Evolutionary conservation across 306 rosid genomes (phyloP).

Genomic region (Quercus alba): DNA sequence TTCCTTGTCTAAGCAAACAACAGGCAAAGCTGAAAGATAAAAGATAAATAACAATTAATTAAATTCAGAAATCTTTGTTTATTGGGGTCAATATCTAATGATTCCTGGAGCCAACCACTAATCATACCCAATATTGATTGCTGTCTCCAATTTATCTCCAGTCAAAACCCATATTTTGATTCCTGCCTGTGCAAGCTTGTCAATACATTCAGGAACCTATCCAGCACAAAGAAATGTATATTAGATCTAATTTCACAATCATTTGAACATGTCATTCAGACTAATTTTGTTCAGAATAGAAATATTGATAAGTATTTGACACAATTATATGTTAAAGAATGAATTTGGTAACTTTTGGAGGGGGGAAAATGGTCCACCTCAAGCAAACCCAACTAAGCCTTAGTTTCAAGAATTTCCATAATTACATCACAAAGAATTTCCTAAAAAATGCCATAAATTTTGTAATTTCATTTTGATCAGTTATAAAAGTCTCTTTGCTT

Average conservation of each 20-base stretch:
- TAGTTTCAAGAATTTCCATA: neutral
- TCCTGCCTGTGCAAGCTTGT: constrained; percentile 99
- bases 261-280: neutral
- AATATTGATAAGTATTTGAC: neutral
- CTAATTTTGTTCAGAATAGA: neutral
- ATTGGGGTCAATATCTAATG: neutral
- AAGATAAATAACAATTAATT: neutral
- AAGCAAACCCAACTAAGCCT: neutral
- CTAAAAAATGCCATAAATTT: neutral
- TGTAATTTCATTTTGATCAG: neutral
- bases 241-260: neutral
- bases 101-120: neutral
- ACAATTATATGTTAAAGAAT: neutral
- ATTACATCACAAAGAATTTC: neutral
- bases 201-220: constrained; percentile 98
- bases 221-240: constrained; percentile 13
- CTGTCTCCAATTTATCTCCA: constrained; percentile 99
- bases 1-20: constrained; percentile 95
- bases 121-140: constrained; percentile 88
- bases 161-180: constrained; percentile 98
- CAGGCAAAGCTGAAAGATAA: constrained; percentile 70
- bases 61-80: constrained; percentile 1
- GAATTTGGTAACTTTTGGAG: neutral
- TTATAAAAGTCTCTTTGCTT: neutral
- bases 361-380: neutral